Evolutionary conservation across 192 early-diverging fungal species (phyloP), one percentile per base, ranked within the genome.

Genomic region (Rhizoclosmatium sp.): DNA sequence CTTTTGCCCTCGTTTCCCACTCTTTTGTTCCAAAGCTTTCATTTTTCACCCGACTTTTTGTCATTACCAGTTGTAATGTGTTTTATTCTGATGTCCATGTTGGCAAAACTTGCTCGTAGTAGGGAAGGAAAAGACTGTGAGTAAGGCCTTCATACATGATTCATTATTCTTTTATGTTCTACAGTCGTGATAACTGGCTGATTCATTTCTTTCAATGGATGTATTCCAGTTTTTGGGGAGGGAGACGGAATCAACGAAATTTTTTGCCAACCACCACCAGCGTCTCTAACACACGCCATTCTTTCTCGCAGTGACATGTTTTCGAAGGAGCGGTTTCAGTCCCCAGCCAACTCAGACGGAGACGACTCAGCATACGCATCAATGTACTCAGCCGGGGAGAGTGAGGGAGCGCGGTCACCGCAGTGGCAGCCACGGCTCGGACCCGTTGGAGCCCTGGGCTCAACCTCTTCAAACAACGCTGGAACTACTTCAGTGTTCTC

Each of bases 341-440:
- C 69, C 4, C 69, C 69, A 4, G 69, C 45, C 14, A 23, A 39
- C 65, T 39, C 21, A 10, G 69, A 71, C 48, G 69, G 69, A 12
- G 69, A 49, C 4, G 69, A 71, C 69, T 40, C 21, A 21, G 69
- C 69, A 49, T 71, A 71, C 40, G 69, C 69, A 3, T 71, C 69
- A 2, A 49, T 71, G 49, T 44, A 10, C 12, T 23, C 48, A 7
- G 67, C 42, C 16, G 46, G 21, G 1, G 66, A 68, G 10, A 65
- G 19, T 12, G 62, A 65, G 19, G 12, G 31, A 16, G 44, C 39
- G 4, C 31, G 44, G 65, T 46, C 42, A 45, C 42, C 65, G 46
- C 46, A 39, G 65, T 47, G 65, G 42, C 65, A 47, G 65, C 65
- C 65, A 68, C 60, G 60, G 0, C 60, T 62, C 9, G 65, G 65